phyloP scores from a whole-genome alignment of 345 rosid species.

The Anastatica hierochuntica region DNA sequence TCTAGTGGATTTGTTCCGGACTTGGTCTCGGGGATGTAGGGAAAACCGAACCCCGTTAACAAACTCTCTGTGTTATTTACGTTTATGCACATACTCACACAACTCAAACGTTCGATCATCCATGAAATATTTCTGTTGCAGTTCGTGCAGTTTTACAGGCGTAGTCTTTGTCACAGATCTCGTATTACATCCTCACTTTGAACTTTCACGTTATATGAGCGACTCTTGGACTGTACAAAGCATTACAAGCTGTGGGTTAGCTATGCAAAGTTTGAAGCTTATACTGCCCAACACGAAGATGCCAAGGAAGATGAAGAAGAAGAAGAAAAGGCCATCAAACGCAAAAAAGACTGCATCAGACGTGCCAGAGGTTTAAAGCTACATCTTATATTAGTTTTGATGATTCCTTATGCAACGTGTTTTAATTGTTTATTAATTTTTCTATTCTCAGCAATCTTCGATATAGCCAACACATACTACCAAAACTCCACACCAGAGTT shows the following conservation, averaged over 20 bases:
- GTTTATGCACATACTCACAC: too few species aligned
- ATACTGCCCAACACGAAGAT: background rate
- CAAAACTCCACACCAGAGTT: background rate
- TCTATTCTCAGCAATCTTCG: background rate
- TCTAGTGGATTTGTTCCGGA: too few species aligned
- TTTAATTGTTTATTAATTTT: background rate
- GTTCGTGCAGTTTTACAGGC: too few species aligned
- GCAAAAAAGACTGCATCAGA: background rate
- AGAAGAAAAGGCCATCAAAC: background rate
- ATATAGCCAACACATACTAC: background rate
- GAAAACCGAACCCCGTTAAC: too few species aligned
- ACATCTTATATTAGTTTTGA: background rate
- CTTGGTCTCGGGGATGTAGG: too few species aligned
- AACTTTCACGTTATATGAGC: background rate
- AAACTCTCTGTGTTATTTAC: too few species aligned
- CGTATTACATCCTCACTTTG: too few species aligned
- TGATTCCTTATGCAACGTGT: background rate
- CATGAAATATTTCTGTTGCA: too few species aligned
- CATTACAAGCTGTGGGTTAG: constrained; percentile 1
- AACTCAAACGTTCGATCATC: too few species aligned
- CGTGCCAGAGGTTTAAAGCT: background rate
- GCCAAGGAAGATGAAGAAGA: background rate
- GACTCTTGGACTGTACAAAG: background rate
- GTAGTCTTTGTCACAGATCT: too few species aligned
- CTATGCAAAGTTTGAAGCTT: background rate